Conservation (phyloP, 2,329 filamentous ascomycete species). For the Lecanicillium sp. region DNA sequence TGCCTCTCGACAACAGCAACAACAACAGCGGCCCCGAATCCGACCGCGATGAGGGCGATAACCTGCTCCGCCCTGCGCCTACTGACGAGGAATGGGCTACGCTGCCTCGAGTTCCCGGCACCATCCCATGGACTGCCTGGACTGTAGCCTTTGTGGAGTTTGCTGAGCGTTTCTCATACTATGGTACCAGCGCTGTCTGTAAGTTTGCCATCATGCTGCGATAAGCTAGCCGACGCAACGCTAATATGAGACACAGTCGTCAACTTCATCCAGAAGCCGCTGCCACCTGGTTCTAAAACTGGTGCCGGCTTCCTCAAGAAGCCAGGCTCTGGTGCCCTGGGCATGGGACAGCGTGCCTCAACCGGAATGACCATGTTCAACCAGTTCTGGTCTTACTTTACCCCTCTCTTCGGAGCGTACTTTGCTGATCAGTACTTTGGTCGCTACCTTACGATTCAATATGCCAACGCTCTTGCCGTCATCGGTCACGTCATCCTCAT, state of each 20-base stretch:
- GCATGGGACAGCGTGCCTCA: conserved; percentile 41
- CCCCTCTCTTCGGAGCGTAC: conserved; percentile 47
- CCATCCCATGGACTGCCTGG: conserved; percentile 50
- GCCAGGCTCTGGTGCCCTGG: conserved; percentile 32
- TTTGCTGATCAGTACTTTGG: conserved; percentile 52
- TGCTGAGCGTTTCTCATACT: conserved; percentile 63
- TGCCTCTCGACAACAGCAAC: neutral
- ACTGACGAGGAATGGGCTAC: conserved; percentile 47
- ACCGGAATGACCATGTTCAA: conserved; percentile 32
- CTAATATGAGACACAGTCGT: neutral
- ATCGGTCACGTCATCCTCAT: conserved; percentile 59
- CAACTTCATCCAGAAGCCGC: conserved; percentile 45
- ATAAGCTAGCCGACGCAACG: neutral
- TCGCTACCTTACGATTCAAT: conserved; percentile 60
- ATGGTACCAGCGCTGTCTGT: conserved; percentile 38
- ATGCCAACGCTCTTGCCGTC: conserved; percentile 53
- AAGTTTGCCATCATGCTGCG: neutral
- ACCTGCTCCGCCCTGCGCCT: conserved; percentile 20
- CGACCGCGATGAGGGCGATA: conserved; percentile 14
- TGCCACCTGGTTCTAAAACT: conserved; percentile 37
- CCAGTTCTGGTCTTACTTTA: conserved; percentile 52
- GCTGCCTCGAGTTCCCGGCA: conserved; percentile 46
- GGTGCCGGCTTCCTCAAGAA: conserved; percentile 25
- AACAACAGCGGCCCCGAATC: conserved; percentile 3
- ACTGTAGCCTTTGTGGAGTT: conserved; percentile 58